Evolutionary conservation across 306 rosid genomes (phyloP).

Genomic region (Acacia crassicarpa): DNA sequence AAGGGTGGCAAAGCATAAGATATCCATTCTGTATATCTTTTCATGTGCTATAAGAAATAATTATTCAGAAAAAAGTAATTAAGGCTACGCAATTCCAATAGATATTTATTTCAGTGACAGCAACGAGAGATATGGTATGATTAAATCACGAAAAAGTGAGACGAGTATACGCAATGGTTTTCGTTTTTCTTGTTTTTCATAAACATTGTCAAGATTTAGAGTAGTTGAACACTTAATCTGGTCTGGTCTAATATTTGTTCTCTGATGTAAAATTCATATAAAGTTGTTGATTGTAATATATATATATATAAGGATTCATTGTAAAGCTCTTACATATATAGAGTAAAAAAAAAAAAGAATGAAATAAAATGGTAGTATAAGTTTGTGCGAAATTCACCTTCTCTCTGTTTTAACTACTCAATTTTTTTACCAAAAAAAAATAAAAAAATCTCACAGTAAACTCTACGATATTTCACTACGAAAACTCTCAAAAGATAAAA

Average conservation of each 20-base stretch:
- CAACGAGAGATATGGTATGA: not conserved
- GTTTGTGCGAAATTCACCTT: not conserved
- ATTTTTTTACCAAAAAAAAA: too few relatives aligned
- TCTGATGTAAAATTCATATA: not conserved
- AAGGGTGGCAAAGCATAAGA: slow-evolving; percentile 9
- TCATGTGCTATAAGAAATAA: slow-evolving; percentile 26
- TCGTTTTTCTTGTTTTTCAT: not conserved
- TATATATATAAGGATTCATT: not conserved
- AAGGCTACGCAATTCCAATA: not conserved
- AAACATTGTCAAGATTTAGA: not conserved
- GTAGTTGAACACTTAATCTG: not conserved
- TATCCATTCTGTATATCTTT: slow-evolving; percentile 6
- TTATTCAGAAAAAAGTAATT: slow-evolving; percentile 21
- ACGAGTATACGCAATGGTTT: not conserved
- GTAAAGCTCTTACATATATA: not conserved
- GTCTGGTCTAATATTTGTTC: not conserved
- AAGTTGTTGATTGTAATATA: not conserved
- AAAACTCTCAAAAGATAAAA: too few relatives aligned
- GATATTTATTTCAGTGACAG: not conserved
- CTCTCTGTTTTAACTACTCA: not conserved
- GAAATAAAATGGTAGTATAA: not conserved
- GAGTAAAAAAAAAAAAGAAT: not conserved
- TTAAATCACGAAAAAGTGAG: not conserved
- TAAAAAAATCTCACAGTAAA: not conserved
- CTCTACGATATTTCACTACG: not conserved